A percentile compares a stretch with the other conserved stretches of the same genome.
These are phyloP conservation scores for Cordyceps farinosa DNA, from an alignment of 2,329 filamentous ascomycete species.

Conservation along the genomic window DNA sequence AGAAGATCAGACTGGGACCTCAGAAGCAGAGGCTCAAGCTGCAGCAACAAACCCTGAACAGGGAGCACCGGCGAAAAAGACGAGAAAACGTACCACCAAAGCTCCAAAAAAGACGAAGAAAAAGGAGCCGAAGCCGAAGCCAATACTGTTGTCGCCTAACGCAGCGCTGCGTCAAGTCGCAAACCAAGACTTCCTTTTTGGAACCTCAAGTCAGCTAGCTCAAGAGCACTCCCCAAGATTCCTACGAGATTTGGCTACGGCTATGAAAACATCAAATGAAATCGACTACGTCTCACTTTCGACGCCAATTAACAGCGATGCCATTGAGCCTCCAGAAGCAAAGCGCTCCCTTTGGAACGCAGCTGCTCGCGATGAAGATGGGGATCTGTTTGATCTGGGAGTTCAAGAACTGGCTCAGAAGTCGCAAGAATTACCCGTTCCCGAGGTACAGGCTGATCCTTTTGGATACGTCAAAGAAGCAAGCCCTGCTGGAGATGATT, in stretches of 20 bases:
- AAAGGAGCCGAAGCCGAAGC: constrained; percentile 41
- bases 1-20: neutral
- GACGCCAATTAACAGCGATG: constrained; percentile 38
- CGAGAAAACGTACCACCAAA: constrained; percentile 33
- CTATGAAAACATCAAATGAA: constrained; percentile 56
- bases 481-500: constrained; percentile 20
- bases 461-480: constrained; percentile 35
- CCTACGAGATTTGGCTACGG: constrained; percentile 58
- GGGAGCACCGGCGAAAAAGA: constrained; percentile 1
- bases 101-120: constrained; percentile 33
- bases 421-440: constrained; percentile 31
- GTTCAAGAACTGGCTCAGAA: constrained; percentile 54
- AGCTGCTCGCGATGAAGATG: constrained; percentile 62
- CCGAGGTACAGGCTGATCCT: constrained; percentile 31
- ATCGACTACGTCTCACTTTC: constrained; percentile 38
- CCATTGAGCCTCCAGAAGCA: constrained; percentile 30
- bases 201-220: constrained; percentile 79
- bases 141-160: constrained; percentile 62
- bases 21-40: neutral
- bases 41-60: neutral
- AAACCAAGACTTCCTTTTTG: constrained; percentile 76
- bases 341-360: constrained; percentile 62
- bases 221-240: constrained; percentile 67
- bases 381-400: constrained; percentile 60
- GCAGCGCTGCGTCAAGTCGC: constrained; percentile 64